Conservation (phyloP, 2,329 filamentous ascomycete genomes). For the Lasiodiplodia sp. region DNA sequence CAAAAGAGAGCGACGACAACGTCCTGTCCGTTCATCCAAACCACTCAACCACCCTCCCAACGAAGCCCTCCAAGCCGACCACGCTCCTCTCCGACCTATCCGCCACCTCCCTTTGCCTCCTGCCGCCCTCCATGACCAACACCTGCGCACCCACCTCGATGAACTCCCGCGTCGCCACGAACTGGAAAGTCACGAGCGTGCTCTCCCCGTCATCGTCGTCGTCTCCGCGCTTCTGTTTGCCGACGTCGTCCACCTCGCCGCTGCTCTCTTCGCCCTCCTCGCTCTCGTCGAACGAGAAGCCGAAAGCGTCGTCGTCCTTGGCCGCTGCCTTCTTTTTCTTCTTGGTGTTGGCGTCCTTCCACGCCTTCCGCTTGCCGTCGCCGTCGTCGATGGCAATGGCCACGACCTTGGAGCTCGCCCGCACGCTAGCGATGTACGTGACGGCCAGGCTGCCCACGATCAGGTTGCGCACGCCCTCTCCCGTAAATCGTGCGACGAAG, state of each 20-base stretch:
- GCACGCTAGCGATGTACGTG: slow-evolving; percentile 85
- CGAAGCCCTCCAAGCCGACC: slow-evolving; percentile 73
- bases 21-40: slow-evolving; percentile 7
- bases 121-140: slow-evolving; percentile 73
- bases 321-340: not conserved
- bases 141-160: slow-evolving; percentile 75
- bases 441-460: slow-evolving; percentile 75
- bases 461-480: slow-evolving; percentile 68
- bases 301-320: slow-evolving; percentile 60
- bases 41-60: slow-evolving; percentile 65
- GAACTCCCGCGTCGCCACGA: slow-evolving; percentile 75
- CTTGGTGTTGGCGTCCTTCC: not conserved
- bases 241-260: slow-evolving; percentile 43
- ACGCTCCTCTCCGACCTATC: slow-evolving; percentile 56
- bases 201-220: slow-evolving; percentile 44
- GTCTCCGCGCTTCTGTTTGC: slow-evolving; percentile 31
- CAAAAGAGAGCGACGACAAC: not conserved
- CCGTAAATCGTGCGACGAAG: slow-evolving; percentile 70
- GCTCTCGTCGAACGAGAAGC: slow-evolving; percentile 54
- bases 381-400: slow-evolving; percentile 48
- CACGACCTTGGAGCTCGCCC: slow-evolving; percentile 78
- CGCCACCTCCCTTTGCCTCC: slow-evolving; percentile 55
- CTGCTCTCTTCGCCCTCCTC: slow-evolving; percentile 49
- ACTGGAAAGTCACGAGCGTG: slow-evolving; percentile 69
- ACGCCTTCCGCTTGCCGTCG: slow-evolving; percentile 28